These are phyloP conservation scores for Angophora floribunda DNA, from an alignment of 345 rosid species.

Conservation along the genomic window DNA sequence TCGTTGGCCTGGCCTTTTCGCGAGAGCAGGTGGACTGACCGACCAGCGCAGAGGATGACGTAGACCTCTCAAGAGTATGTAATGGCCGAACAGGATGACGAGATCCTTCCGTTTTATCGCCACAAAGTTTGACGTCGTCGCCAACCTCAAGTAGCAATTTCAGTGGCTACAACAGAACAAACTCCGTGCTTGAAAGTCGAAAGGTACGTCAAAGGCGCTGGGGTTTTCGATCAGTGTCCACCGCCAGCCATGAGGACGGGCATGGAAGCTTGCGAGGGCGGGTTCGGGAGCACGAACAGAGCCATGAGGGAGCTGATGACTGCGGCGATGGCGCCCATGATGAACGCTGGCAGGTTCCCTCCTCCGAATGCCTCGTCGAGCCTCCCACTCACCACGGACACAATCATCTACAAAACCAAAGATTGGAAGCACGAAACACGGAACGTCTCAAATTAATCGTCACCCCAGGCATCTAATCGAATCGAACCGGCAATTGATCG, in stretches of 20 bases:
- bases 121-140: background rate
- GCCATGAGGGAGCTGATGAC: slow-evolving; percentile 53
- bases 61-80: background rate
- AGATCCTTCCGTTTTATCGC: background rate
- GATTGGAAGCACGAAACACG: background rate
- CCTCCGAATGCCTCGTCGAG: slow-evolving; percentile 73
- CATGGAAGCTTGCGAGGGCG: slow-evolving; percentile 14
- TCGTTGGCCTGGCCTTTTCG: background rate
- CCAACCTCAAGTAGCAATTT: background rate
- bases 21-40: background rate
- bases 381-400: slow-evolving; percentile 65
- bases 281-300: slow-evolving; percentile 59
- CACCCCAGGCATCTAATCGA: background rate
- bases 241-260: background rate
- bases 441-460: background rate
- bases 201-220: background rate
- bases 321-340: slow-evolving; percentile 56
- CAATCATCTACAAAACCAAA: slow-evolving; percentile 39
- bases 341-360: slow-evolving; percentile 76
- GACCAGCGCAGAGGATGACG: background rate
- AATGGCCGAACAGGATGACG: background rate
- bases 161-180: background rate
- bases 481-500: background rate
- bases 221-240: background rate
- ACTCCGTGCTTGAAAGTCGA: background rate